Base-by-base conservation (phyloP, 495 filamentous ascomycete genomes). In the Rhypophila decipiens region DNA sequence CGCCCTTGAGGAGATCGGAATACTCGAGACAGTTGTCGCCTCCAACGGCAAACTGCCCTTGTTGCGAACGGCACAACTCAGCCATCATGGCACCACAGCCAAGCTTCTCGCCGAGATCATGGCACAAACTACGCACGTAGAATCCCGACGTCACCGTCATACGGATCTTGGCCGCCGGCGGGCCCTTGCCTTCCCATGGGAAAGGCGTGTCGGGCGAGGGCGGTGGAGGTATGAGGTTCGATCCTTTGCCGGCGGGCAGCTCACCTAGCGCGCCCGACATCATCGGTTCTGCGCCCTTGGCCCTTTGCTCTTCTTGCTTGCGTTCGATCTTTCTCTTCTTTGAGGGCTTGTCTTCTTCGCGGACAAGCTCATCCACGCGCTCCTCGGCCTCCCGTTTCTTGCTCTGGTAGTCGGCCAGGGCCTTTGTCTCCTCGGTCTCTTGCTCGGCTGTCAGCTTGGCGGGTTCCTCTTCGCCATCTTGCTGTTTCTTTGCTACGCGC, bases 61-160 rank as follows among this genome's bases (percentile, higher is more conserved):
- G 93, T 37, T 86, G 81, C 2, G 79, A 84, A 15, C 93, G 82
- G 39, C 85, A 74, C 24, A 99, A 78, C 48, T 84, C 79, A 41
- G 88, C 84, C 93, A 99, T 97, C 57, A 91, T 70, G 21, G 77
- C 93, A 24, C 85, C 80, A 27, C 86, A 94, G 20, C 83, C 82
- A 10, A 95, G 68, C 36, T 89, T 87, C 54, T 82, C 76, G 15
- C 93, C 93, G 23, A 99, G 74, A 57, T 99, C 94, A 57, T 97
- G 89, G 45, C 87, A 87, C 36, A 99, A 75, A 27, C 85, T 90
- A 45, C 93, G 87, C 34, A 99, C 93, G 67, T 99, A 99, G 74
- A 97, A 99, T 35, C 93, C 93, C 3, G 89, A 95, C 4, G 89
- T 84, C 34, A 96, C 93, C 1, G 86, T 95, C 86, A 99, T 88